phyloP scores from a whole-genome alignment of 768 basidiomycete genomes.

The Suillus luteus region DNA sequence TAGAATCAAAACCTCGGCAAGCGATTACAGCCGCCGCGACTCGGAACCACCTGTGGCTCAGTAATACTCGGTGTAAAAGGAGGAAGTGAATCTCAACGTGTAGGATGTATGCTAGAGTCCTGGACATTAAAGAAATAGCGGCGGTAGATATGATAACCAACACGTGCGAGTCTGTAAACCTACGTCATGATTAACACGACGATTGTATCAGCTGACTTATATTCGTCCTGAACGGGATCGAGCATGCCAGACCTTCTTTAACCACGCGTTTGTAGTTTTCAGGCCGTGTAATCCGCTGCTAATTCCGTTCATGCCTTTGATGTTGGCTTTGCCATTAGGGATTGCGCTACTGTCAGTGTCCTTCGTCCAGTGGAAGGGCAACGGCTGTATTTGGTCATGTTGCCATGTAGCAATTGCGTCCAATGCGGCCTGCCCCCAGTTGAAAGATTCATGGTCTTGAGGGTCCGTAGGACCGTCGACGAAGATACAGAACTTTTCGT shows the following conservation, averaged over 20 bases:
- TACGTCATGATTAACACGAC: constrained; percentile 20
- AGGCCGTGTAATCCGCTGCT: constrained; percentile 23
- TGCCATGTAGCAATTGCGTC: constrained; percentile 66
- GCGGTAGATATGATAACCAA: not conserved
- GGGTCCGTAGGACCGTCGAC: constrained; percentile 68
- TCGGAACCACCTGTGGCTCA: not conserved
- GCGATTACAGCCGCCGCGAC: not conserved
- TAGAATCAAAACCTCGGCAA: not conserved
- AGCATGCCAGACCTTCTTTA: constrained; percentile 37
- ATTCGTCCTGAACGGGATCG: constrained; percentile 27
- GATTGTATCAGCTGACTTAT: constrained; percentile 10
- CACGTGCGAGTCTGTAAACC: not conserved
- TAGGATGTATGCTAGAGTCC: not conserved
- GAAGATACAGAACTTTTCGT: constrained; percentile 65
- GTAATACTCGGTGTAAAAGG: not conserved
- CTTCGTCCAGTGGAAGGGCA: constrained; percentile 54
- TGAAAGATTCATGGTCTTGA: constrained; percentile 56
- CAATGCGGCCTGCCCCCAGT: constrained; percentile 79
- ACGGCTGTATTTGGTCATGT: constrained; percentile 29
- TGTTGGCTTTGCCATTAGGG: constrained; percentile 5
- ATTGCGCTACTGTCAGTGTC: constrained; percentile 38
- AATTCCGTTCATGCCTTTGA: constrained; percentile 23
- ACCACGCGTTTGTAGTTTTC: constrained; percentile 30
- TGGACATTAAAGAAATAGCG: not conserved
- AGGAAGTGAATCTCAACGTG: not conserved